Evolutionary conservation across 768 basidiomycete genomes (phyloP), one percentile per base, ranked within the genome.

Genomic region (Termitomyces sp.): DNA sequence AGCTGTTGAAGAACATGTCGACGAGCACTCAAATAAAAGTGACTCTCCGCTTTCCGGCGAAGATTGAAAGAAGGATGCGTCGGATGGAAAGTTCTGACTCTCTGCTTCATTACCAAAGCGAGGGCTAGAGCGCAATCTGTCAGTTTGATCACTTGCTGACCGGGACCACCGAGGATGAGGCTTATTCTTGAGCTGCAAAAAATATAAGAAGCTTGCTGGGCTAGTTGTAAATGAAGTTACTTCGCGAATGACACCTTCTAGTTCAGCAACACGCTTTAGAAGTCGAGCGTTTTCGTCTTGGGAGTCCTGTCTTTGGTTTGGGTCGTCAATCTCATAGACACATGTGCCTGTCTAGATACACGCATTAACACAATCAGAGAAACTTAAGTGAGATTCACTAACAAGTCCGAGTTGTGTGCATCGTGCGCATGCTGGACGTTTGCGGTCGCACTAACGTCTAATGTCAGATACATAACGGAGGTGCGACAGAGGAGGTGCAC

Each of bases 191-290:
- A 92, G 68, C 83, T 92, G 47, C 51, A 29, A 59, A 53, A 48
- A 20, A 10, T n/a, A 18, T 58, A 26, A 51, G 29, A 42, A 45
- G 71, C 71, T 31, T 81, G 63, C 71, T 39, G 22, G 26, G 44
- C 13, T 53, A 36, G 13, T 49, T 10, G 24, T 13, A 26, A 41
- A 41, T 46, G 33, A 22, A 65, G 69, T 57, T 64, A 85, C 87
- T 77, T 88, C 88, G n/a, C 90, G 82, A 60, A 92, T 87, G 37
- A 92, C 88, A 51, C 87, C 86, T 70, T 93, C 90, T 0, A 93
- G 78, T 64, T 93, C 90, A 28, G 89, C 89, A 24, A 92, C 86
- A 47, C 90, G 82, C 59, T 83, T 82, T 54, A 88, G 79, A 22
- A 92, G 76, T 37, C 85, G 79, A 34, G 82, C 78, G 45, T 77